Evolutionary conservation across 2,329 filamentous ascomycete genomes (phyloP), one percentile per base, ranked within the genome.

Genomic region (Colletotrichum lentis): DNA sequence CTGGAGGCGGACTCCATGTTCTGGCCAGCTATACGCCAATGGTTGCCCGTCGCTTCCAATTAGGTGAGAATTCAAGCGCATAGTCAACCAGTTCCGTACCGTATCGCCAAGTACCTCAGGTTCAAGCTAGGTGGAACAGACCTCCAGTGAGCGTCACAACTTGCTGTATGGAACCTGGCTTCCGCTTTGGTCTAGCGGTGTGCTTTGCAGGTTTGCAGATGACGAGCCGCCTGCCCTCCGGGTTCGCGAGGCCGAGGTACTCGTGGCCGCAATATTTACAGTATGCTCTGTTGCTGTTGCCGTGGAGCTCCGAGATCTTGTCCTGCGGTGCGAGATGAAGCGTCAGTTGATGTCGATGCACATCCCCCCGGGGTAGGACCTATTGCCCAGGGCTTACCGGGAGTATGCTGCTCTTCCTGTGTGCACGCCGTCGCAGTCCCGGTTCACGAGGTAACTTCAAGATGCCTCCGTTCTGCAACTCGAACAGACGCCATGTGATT

Each of bases 151-250:
- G n/a, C n/a, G n/a, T n/a, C n/a, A n/a, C n/a, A n/a, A n/a, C n/a
- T n/a, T n/a, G n/a, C n/a, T n/a, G n/a, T n/a, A n/a, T n/a, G n/a
- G n/a, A n/a, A n/a, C n/a, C n/a, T n/a, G n/a, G n/a, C n/a, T n/a
- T n/a, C n/a, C n/a, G n/a, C n/a, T n/a, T n/a, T n/a, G 39, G 44
- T 85, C 81, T 3, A 82, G 55, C 0, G 79, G 79, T 4, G 82
- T 84, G 0, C 74, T 74, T 59, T 84, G 82, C 3, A 84, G 73
- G 56, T n/a, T 84, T 84, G 68, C 82, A 84, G 20, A 85, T 82
- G 0, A 72, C 77, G 2, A 84, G 75, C 27, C 76, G 77, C 18
- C 41, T 41, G 0, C 75, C 77, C 1, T 24, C n/a, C 14, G 58
- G 47, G 27, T 22, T 20, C 7, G 16, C 11, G 1, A 49, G 39